phyloP scores from a whole-genome alignment of 2,329 filamentous ascomycete genomes.

The Cercospora sojina region DNA sequence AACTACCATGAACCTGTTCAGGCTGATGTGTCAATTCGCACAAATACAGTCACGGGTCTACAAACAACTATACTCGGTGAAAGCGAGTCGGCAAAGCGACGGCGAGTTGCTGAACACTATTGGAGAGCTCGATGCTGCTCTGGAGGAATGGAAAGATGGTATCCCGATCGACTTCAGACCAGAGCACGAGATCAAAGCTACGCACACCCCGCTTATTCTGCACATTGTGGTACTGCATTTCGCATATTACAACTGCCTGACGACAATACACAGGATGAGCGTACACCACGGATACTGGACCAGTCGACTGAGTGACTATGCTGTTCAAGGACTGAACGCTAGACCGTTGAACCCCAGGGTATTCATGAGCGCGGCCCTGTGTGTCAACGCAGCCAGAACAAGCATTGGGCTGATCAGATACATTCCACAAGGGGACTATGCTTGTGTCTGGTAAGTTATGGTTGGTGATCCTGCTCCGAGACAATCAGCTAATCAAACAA shows the following conservation, averaged over 20 bases:
- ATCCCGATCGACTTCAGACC: constrained; percentile 97
- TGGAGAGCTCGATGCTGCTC: constrained; percentile 75
- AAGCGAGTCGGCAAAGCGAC: constrained; percentile 85
- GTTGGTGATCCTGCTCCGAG: not conserved
- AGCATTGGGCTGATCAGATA: constrained; percentile 95
- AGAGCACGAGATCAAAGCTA: constrained; percentile 91
- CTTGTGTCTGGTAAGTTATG: constrained; percentile 79
- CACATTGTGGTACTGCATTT: constrained; percentile 95
- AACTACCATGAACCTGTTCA: constrained; percentile 91
- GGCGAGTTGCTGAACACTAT: constrained; percentile 94
- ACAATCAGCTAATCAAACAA: not conserved
- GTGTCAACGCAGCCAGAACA: constrained; percentile 86
- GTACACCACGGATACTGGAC: constrained; percentile 99
- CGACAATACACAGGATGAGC: constrained; percentile 97
- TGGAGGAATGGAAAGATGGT: constrained; percentile 94
- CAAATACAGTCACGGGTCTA: constrained; percentile 93
- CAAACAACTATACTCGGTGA: constrained; percentile 87
- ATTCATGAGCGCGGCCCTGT: constrained; percentile 89
- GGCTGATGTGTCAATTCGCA: constrained; percentile 86
- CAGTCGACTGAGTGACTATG: constrained; percentile 87
- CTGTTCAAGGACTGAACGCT: constrained; percentile 89
- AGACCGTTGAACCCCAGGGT: constrained; percentile 88
- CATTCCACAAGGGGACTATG: constrained; percentile 90
- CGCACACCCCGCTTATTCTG: constrained; percentile 87
- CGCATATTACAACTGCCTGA: constrained; percentile 95